Evolutionary conservation across 352 stramenopile genomes (phyloP), one percentile per base, ranked within the genome.

Genomic region (Phytophthora parvispora): DNA sequence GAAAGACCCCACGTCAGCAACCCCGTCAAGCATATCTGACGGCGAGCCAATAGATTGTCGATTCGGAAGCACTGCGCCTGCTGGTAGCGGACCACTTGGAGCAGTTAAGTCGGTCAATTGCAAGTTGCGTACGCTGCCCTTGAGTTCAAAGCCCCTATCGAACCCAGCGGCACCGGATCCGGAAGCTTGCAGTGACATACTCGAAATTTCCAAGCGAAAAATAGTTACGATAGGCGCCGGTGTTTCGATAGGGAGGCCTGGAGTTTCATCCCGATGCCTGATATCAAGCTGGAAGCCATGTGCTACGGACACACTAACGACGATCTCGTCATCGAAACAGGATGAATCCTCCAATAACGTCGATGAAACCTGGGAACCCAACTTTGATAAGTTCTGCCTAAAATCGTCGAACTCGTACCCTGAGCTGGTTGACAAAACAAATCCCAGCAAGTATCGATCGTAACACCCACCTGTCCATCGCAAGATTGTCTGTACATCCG

Each of bases 11-110:
- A 78, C 69, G 25, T 89, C 83, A 49, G 57, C 64, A 49, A 69
- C 72, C 27, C 69, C 68, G 4, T 77, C 65, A 24, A 86, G 32
- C 27, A 82, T 86, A 7, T 78, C 72, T 63, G 84, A 81, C 45
- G 85, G 83, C 6, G 88, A 93, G 16, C 83, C 86, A 61, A 96
- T 84, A 43, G 83, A 86, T 67, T 86, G 81, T 15, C 84, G 83
- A 70, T 96, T 92, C 12, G 83, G 78, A 72, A 94, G 79, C 5
- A 24, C 52, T 28, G 65, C 62, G 50, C 78, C 59, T 31, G 57
- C 63, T 18, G 71, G 57, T 29, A 80, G 64, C 40, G 78, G 64
- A 3, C 59, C 62, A 57, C 60, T 76, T 67, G 85, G 83, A 55
- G 70, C 68, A 20, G 84, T 90, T 49, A 91, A 65, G 69, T 95